Percentiles rank a stretch among this genome's conserved stretches.
Conservation (phyloP, 768 basidiomycete species). For the Phaeotremella fagi region DNA sequence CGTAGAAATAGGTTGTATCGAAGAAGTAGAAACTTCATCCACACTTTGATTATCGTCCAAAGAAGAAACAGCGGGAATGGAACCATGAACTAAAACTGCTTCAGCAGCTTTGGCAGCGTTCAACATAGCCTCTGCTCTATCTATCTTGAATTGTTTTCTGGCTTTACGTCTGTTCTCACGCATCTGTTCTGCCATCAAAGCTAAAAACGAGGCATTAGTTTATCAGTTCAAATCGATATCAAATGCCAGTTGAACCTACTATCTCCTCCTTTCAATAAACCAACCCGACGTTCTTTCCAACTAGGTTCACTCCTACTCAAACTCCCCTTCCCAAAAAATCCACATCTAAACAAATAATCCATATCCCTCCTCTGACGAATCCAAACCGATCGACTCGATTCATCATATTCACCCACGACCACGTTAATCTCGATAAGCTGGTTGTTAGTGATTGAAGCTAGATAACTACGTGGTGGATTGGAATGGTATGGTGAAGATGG, state of each 20-base stretch:
- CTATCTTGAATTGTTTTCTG: constrained; percentile 86
- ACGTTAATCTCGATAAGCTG: constrained; percentile 44
- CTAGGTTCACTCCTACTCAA: constrained; percentile 91
- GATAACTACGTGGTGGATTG: constrained; percentile 1
- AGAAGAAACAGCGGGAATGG: constrained; percentile 3
- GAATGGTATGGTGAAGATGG: constrained; percentile 13
- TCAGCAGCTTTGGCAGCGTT: constrained; percentile 57
- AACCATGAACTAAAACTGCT: constrained; percentile 36
- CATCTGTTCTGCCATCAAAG: constrained; percentile 82
- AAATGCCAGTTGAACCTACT: too few relatives aligned
- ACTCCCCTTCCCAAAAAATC: constrained; percentile 97
- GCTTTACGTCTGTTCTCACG: constrained; percentile 81
- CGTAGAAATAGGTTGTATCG: not conserved
- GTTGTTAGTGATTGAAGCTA: constrained; percentile 54
- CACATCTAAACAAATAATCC: constrained; percentile 72
- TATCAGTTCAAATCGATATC: too few relatives aligned
- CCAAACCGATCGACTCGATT: constrained; percentile 81
- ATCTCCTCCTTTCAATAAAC: constrained; percentile 57
- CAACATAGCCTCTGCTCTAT: constrained; percentile 71
- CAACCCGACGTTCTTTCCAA: constrained; percentile 78
- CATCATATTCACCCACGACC: constrained; percentile 63
- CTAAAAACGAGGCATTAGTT: too few relatives aligned
- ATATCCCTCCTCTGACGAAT: constrained; percentile 62
- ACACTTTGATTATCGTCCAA: not conserved
- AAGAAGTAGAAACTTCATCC: constrained; percentile 5